Percentiles rank a stretch among this genome's conserved stretches.
Evolutionary conservation across 1,284 basidiomycete genomes (phyloP).

Genomic region (Cutaneotrichosporon cavernicola): DNA sequence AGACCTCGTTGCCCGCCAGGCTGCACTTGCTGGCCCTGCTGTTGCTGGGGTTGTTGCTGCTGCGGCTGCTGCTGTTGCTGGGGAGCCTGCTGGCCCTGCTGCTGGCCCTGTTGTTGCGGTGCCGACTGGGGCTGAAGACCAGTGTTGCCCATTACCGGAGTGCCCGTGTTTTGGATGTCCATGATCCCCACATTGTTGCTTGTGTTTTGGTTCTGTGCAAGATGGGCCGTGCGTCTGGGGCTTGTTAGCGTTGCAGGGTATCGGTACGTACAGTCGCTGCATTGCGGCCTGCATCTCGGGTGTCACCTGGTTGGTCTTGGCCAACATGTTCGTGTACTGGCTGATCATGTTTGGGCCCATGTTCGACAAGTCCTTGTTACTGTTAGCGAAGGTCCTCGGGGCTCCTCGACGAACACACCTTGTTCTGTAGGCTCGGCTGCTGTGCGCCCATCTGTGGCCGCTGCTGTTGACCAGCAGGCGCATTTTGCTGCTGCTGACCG

Average conservation of each 20-base stretch:
- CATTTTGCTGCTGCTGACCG: conserved; percentile 17
- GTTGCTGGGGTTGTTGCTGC: conserved; percentile 9
- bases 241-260: conserved; percentile 1
- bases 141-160: conserved; percentile 15
- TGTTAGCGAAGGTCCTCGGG: neutral
- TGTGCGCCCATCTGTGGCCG: conserved; percentile 10
- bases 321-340: conserved; percentile 19
- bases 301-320: conserved; percentile 14
- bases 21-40: conserved; percentile 10
- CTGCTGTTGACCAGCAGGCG: conserved; percentile 7
- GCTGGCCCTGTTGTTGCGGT: conserved; percentile 3
- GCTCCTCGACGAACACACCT: conserved; percentile 13
- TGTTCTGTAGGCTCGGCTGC: conserved; percentile 5
- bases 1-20: conserved; percentile 3
- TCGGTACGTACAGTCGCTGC: conserved; percentile 15
- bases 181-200: conserved; percentile 11
- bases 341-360: conserved; percentile 16
- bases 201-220: conserved; percentile 15
- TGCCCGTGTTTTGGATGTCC: conserved; percentile 6
- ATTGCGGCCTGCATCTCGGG: conserved; percentile 21
- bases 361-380: conserved; percentile 15
- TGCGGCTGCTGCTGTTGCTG: conserved; percentile 11
- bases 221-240: conserved; percentile 15
- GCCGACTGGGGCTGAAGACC: conserved; percentile 9
- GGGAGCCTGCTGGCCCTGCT: conserved; percentile 7